Base-by-base conservation (phyloP, 2,329 filamentous ascomycete species). In the Colletotrichum siamense region DNA sequence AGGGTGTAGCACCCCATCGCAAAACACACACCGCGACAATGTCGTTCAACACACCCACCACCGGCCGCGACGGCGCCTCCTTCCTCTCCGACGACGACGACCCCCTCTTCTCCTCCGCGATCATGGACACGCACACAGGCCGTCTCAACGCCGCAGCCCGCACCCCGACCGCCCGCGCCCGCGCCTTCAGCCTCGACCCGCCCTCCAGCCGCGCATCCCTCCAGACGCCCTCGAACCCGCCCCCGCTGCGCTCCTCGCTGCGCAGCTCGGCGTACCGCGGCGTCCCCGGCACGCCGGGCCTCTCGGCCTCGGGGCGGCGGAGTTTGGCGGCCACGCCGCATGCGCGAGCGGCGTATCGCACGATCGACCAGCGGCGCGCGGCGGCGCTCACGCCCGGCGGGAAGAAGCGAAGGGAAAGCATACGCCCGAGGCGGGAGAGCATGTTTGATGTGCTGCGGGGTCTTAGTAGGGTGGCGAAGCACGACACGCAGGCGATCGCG, bases 361-460 rank as follows among this genome's bases (percentile, higher is more conserved):
- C 91, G 36, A 86, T 93, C 69, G 88, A 92, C 78, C 88, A 89
- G 77, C 90, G 92, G 7, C 89, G 92, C 57, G 89, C 89, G 4
- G 90, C 90, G 63, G 85, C 92, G 64, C 88, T 92, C 77, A 94
- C 92, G 0, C 92, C 92, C 0, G 91, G 91, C 22, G 89, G 89
- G 77, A 88, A 88, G 69, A 88, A 75, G 36, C 72, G 90, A 24
- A 87, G 92, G n/a, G 88, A 88, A 79, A 93, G 91, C 80, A 81
- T 90, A 67, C 88, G 89, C 78, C 88, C 89, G 76, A 87, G 90
- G 79, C 85, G 91, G 76, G 90, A 92, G 81, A 91, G 90, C 7
- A 89, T 91, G 3, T 86, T 89, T 79, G 88, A 89, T 75, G 80
- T 89, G 26, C 80, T 93, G 62, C 87, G 91, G 68, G 87, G 88